phyloP scores from a whole-genome alignment of 768 basidiomycete genomes.

The Butyriboletus loyo region DNA sequence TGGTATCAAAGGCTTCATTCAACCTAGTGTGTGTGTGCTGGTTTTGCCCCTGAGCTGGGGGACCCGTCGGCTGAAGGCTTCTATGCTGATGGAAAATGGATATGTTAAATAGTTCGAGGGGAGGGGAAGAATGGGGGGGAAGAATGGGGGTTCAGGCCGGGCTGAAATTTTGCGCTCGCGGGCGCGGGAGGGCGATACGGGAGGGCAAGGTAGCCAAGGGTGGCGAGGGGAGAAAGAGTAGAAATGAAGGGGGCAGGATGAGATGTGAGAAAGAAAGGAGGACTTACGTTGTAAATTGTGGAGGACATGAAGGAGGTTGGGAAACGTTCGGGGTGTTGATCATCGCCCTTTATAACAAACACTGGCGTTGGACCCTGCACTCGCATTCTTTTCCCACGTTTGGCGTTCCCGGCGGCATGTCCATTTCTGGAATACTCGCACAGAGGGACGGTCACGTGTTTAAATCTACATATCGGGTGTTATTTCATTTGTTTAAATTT shows the following conservation, averaged over 20 bases:
- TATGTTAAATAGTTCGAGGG: conserved; percentile 16
- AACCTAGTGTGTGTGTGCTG: conserved; percentile 48
- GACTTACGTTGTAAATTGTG: conserved; percentile 39
- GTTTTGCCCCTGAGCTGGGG: conserved; percentile 40
- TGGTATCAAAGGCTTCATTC: conserved; percentile 75
- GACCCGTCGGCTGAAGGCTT: conserved; percentile 51
- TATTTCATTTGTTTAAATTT: conserved; percentile 14
- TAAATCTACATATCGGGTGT: conserved; percentile 12
- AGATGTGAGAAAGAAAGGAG: neutral
- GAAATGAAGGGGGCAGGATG: neutral
- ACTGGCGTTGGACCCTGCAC: conserved; percentile 34
- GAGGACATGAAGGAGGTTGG: conserved; percentile 38
- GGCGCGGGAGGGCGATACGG: conserved; percentile 1
- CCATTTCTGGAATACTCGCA: conserved; percentile 20
- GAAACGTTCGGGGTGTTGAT: conserved; percentile 38
- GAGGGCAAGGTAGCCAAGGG: neutral
- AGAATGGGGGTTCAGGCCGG: conserved; percentile 3
- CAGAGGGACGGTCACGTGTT: conserved; percentile 33
- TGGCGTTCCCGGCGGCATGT: conserved; percentile 35
- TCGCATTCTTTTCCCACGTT: conserved; percentile 34
- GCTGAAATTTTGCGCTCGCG: conserved; percentile 26
- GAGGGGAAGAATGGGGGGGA: neutral
- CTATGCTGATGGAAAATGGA: conserved; percentile 39
- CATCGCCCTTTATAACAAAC: conserved; percentile 39
- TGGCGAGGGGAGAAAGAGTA: neutral